Percentiles rank a stretch among this genome's conserved stretches.
phyloP scores from a whole-genome alignment of 805 yeast genomes.

The Monosporozyma aerobia region DNA sequence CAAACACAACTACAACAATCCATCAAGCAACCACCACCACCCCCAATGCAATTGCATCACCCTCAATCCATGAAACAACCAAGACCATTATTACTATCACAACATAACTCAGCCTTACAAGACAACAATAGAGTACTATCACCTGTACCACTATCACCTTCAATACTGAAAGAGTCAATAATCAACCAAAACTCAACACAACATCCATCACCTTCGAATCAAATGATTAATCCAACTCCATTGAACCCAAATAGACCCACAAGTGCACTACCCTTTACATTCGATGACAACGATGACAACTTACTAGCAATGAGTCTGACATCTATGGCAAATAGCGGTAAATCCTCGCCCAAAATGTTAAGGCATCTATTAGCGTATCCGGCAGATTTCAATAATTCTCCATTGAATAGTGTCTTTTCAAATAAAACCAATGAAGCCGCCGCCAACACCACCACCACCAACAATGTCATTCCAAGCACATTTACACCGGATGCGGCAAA shows the following conservation, averaged over 20 bases:
- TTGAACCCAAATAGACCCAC: conserved; percentile 7
- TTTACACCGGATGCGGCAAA: background rate
- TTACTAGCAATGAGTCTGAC: conserved; percentile 29
- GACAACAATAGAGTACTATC: background rate
- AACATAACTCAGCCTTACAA: background rate
- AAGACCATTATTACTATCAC: background rate
- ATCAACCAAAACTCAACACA: background rate
- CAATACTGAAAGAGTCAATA: background rate
- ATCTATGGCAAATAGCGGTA: conserved; percentile 30
- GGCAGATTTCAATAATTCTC: conserved; percentile 11
- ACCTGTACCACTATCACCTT: background rate
- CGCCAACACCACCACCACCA: too few species aligned
- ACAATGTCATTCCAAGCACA: background rate
- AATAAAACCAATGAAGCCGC: conserved; percentile 20
- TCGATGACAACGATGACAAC: conserved; percentile 29
- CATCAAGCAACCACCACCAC: conserved; percentile 1
- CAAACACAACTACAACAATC: too few species aligned
- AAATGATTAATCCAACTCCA: background rate
- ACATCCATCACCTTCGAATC: background rate
- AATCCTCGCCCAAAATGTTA: conserved; percentile 27
- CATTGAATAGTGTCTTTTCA: conserved; percentile 4
- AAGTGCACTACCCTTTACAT: conserved; percentile 1
- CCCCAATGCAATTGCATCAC: background rate
- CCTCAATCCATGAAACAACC: background rate
- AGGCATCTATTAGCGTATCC: conserved; percentile 23